Conservation (phyloP, 345 rosid genomes). For the Microthlaspi erraticum region DNA sequence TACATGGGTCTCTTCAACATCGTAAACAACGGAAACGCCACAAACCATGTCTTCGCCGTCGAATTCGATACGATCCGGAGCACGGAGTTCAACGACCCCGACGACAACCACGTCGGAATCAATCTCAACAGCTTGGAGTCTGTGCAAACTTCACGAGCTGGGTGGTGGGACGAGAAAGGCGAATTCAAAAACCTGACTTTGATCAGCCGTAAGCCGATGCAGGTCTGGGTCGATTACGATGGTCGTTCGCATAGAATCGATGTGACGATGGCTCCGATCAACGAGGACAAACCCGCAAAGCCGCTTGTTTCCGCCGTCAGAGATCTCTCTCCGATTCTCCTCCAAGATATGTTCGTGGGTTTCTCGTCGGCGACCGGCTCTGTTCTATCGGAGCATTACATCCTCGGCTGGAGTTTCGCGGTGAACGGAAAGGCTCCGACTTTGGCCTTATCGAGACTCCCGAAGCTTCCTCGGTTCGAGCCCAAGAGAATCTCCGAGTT, state of each 20-base stretch:
- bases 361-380: constrained; percentile 72
- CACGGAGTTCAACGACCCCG: constrained; percentile 70
- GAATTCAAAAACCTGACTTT: constrained; percentile 54
- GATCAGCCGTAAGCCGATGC: constrained; percentile 64
- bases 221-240: constrained; percentile 87
- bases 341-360: constrained; percentile 59
- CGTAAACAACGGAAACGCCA: constrained; percentile 56
- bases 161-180: constrained; percentile 49
- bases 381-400: constrained; percentile 49
- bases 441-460: constrained; percentile 57
- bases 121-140: constrained; percentile 72
- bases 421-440: constrained; percentile 52
- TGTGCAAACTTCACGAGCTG: constrained; percentile 51
- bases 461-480: constrained; percentile 57
- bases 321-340: constrained; percentile 55
- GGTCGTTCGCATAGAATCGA: constrained; percentile 48
- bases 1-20: constrained; percentile 75
- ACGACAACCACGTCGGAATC: constrained; percentile 88
- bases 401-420: constrained; percentile 76
- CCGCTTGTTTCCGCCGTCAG: constrained; percentile 52
- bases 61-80: constrained; percentile 83
- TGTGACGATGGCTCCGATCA: constrained; percentile 65
- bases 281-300: constrained; percentile 44
- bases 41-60: constrained; percentile 70
- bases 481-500: constrained; percentile 45